Percentiles rank a stretch among this genome's conserved stretches.
phyloP scores from a whole-genome alignment of 208 protist genomes.

The Angomonas ambiguus region DNA sequence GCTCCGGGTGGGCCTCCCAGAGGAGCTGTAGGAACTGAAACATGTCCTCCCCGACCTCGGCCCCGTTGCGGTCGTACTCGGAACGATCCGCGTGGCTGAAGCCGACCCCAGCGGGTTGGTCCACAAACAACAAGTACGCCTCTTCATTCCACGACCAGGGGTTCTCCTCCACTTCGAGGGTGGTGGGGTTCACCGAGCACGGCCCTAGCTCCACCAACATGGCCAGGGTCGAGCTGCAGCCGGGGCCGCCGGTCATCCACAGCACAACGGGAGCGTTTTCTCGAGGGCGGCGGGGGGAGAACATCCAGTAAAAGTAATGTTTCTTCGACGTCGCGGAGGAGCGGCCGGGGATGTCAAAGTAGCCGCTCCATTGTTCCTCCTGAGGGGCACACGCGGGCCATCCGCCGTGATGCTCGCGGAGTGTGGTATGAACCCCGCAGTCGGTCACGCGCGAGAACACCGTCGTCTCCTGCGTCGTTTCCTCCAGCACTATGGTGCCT shows the following conservation, averaged over 20 bases:
- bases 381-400: constrained; percentile 39
- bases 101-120: constrained; percentile 85
- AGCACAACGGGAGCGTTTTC: constrained; percentile 56
- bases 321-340: constrained; percentile 16
- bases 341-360: constrained; percentile 62
- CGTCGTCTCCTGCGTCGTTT: too few species aligned
- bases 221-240: constrained; percentile 75
- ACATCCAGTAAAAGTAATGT: constrained; percentile 91
- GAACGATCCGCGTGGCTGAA: constrained; percentile 57
- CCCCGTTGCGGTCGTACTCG: constrained; percentile 61
- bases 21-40: constrained; percentile 74
- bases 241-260: constrained; percentile 90
- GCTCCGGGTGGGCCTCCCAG: constrained; percentile 26
- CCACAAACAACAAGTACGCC: constrained; percentile 82
- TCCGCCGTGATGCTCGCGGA: constrained; percentile 18
- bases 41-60: constrained; percentile 79
- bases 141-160: constrained; percentile 73
- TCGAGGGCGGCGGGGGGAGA: constrained; percentile 47
- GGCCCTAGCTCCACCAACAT: constrained; percentile 80
- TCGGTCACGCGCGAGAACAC: neutral
- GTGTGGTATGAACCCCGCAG: neutral
- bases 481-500: too few species aligned
- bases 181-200: constrained; percentile 44
- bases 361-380: constrained; percentile 72
- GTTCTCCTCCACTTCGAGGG: constrained; percentile 40